Percentiles rank a stretch among this genome's conserved stretches.
Evolutionary conservation across 116 monocot species (phyloP).

Genomic region (Zostera marina): DNA sequence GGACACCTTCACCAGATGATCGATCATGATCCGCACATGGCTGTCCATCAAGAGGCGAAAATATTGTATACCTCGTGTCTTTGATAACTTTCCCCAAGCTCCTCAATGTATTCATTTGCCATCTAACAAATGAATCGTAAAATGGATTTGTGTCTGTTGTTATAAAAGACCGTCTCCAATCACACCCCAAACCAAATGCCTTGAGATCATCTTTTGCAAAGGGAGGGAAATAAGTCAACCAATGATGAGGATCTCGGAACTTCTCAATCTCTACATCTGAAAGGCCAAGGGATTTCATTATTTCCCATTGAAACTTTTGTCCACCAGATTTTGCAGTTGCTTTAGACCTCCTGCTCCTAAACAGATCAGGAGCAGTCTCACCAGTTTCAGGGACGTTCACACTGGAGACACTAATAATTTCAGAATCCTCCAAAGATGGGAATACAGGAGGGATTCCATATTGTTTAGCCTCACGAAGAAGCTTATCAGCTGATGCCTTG

Average conservation of each 20-base stretch:
- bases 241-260: constrained; percentile 66
- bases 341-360: constrained; percentile 85
- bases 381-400: constrained; percentile 20
- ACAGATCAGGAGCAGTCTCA: constrained; percentile 52
- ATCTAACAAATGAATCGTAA: constrained; percentile 89
- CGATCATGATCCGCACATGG: constrained; percentile 98
- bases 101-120: constrained; percentile 85
- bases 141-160: constrained; percentile 90
- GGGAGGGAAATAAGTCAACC: constrained; percentile 78
- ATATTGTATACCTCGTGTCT: constrained; percentile 74
- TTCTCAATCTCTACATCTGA: constrained; percentile 59
- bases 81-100: constrained; percentile 77
- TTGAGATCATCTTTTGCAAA: constrained; percentile 73
- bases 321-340: constrained; percentile 63
- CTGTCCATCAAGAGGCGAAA: constrained; percentile 88
- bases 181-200: constrained; percentile 83
- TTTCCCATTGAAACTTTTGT: constrained; percentile 90
- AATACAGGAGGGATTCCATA: constrained; percentile 79
- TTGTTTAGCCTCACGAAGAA: constrained; percentile 45
- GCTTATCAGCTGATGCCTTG: constrained; percentile 92
- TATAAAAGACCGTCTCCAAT: constrained; percentile 93
- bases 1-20: constrained; percentile 85
- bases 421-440: constrained; percentile 20
- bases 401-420: constrained; percentile 2
- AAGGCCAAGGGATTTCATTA: constrained; percentile 77